A percentile compares a stretch with the other conserved stretches of the same genome.
Conservation (phyloP, 192 early-diverging fungal genomes). For the Coemansia sp. region DNA sequence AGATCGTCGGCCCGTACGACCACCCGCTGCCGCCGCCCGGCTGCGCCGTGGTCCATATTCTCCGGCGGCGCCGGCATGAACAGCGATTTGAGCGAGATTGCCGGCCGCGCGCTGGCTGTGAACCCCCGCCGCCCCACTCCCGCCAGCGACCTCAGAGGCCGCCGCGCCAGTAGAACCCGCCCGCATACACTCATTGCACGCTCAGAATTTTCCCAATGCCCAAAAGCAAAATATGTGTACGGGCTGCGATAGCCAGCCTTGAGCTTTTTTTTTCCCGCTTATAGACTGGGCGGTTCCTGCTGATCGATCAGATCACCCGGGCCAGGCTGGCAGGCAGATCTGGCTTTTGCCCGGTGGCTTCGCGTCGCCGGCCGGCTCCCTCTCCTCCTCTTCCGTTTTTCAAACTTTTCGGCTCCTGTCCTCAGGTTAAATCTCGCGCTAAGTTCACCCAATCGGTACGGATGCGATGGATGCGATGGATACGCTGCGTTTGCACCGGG, state of each 20-base stretch:
- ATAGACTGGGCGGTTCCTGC: no score
- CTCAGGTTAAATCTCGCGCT: conserved; percentile 48
- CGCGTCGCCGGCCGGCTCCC: background rate
- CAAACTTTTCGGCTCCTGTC: conserved; percentile 32
- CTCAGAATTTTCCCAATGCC: no score
- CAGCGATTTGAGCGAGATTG: conserved; percentile 45
- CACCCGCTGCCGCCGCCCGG: conserved; percentile 9
- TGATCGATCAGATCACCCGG: no score
- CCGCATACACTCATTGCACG: conserved; percentile 1
- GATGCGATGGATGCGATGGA: conserved; percentile 18
- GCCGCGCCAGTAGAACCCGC: background rate
- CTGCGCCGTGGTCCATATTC: background rate
- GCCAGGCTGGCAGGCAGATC: no score
- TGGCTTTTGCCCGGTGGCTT: no score
- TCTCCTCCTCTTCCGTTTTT: conserved; percentile 5
- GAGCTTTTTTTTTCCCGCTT: background rate
- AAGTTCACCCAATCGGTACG: conserved; percentile 30
- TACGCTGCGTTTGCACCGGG: background rate
- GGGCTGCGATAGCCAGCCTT: background rate
- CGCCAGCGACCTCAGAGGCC: background rate
- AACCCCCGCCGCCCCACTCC: background rate
- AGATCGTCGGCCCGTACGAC: conserved; percentile 50
- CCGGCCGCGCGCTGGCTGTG: conserved; percentile 2
- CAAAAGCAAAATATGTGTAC: no score
- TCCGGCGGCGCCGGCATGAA: conserved; percentile 35